Base-by-base conservation (phyloP, 495 filamentous ascomycete genomes). In the Aspergillus conjunctus region DNA sequence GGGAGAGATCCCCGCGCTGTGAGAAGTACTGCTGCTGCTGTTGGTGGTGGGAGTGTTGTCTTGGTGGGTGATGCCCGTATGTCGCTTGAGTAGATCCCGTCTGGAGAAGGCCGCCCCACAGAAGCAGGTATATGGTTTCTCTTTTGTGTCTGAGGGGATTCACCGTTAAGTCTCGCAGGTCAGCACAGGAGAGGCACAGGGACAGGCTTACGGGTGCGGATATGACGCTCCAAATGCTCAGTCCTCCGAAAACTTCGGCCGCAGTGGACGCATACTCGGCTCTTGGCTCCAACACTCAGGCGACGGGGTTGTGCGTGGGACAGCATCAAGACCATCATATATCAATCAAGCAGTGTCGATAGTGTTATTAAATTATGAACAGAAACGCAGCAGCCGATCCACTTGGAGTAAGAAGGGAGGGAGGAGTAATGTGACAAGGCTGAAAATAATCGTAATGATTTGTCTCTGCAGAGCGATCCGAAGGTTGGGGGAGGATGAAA, bases 31-130 rank as follows among this genome's bases (percentile, higher is more conserved):
- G 20, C 18, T 48, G 17, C 21, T 48, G 17, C 7, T 21, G n/a
- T 21, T 48, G 30, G 20, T 51, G 30, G 20, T 51, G 20, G 15
- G 10, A 49, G 3, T 49, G 22, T 44, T 53, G 26, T 74, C 70
- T 43, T 75, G 71, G 54, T 76, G 73, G 4, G 75, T 67, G 37
- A 77, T 81, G 57, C 77, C 76, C 44, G 76, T 78, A 59, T 83
- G 81, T 53, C 81, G 76, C 61, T 81, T 82, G 60, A 83, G 65
- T 20, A 83, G 75, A 73, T 83, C 81, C 48, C 80, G 75, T 50
- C 80, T 75, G 53, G 80, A 81, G 63, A 82, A 83, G 1, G 78
- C 77, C 45, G 79, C 76, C 68, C 80, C 80, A 73, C 80, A 83
- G 67, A 77, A 80, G 63, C 80, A 83, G 44, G 79, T 74, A 64